These are phyloP conservation scores for Phaffomyces antillensis DNA, from an alignment of 805 yeast species.

Conservation along the genomic window DNA sequence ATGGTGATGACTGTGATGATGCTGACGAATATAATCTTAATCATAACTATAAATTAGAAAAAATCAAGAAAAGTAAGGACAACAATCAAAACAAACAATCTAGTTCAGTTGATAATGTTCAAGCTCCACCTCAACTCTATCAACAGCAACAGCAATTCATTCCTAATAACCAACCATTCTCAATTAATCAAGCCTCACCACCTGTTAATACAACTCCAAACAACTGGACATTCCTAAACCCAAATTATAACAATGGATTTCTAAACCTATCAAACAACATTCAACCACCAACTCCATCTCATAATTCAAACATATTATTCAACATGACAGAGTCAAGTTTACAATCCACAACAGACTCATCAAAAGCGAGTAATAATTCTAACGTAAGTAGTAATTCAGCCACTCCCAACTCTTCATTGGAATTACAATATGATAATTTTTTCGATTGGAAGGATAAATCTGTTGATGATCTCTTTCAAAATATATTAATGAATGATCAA, in stretches of 20 bases:
- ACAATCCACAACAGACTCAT: not conserved
- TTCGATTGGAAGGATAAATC: slow-evolving; percentile 12
- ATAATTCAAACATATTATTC: not conserved
- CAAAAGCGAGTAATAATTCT: not conserved
- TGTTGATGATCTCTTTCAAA: slow-evolving; percentile 11
- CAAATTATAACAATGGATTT: slow-evolving; percentile 1
- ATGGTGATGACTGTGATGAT: not conserved
- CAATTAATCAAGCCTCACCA: too few species aligned
- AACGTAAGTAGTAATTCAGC: not conserved
- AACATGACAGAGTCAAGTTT: too few species aligned
- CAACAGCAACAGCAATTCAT: not conserved
- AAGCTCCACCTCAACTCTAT: not conserved
- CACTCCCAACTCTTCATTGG: not conserved
- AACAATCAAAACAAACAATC: too few species aligned
- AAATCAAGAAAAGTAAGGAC: too few species aligned
- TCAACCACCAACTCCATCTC: not conserved
- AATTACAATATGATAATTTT: slow-evolving; percentile 2
- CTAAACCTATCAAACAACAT: not conserved
- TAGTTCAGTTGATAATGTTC: too few species aligned
- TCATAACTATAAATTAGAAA: too few species aligned
- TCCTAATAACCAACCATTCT: too few species aligned
- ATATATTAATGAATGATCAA: slow-evolving; percentile 8
- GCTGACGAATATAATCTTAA: too few species aligned
- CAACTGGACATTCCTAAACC: not conserved
- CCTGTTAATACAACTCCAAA: not conserved